Conservation (phyloP, 768 basidiomycete species). For the Amanita rimosa region DNA sequence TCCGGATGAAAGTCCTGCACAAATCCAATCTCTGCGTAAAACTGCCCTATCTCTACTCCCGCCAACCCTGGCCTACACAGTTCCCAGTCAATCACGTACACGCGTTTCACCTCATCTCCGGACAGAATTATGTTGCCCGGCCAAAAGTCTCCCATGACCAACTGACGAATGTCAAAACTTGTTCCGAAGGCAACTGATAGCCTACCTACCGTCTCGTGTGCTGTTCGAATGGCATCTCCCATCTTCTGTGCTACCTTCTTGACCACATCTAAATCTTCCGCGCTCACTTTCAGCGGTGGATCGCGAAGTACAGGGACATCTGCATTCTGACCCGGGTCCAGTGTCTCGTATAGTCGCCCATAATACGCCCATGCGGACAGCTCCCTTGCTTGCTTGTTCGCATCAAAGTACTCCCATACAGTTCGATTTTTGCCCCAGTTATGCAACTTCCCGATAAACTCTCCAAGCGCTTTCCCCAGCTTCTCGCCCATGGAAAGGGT, state of each 20-base stretch:
- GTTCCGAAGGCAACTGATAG: not conserved
- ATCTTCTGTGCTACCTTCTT: conserved; percentile 15
- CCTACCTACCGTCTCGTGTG: conserved; percentile 21
- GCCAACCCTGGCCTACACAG: conserved; percentile 43
- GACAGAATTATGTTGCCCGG: conserved; percentile 53
- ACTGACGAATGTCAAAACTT: conserved; percentile 13
- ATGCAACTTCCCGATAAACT: conserved; percentile 45
- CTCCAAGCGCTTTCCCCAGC: conserved; percentile 43
- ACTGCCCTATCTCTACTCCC: conserved; percentile 52
- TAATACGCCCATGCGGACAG: conserved; percentile 32
- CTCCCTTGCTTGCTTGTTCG: conserved; percentile 26
- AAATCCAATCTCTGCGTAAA: conserved; percentile 47
- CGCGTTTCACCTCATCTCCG: conserved; percentile 21
- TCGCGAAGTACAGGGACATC: conserved; percentile 24
- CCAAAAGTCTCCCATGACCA: conserved; percentile 69
- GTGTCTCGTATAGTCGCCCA: conserved; percentile 29
- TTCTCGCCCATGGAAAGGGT: conserved; percentile 20
- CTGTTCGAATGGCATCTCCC: conserved; percentile 14
- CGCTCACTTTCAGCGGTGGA: conserved; percentile 28
- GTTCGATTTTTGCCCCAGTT: conserved; percentile 26
- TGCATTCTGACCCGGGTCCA: conserved; percentile 16
- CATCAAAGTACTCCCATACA: conserved; percentile 22
- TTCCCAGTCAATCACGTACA: conserved; percentile 60
- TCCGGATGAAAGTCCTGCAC: conserved; percentile 35
- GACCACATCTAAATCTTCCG: conserved; percentile 21